These are phyloP conservation scores for Galeopsis tetrahit DNA, from an alignment of 257 asterid species.

Conservation along the genomic window DNA sequence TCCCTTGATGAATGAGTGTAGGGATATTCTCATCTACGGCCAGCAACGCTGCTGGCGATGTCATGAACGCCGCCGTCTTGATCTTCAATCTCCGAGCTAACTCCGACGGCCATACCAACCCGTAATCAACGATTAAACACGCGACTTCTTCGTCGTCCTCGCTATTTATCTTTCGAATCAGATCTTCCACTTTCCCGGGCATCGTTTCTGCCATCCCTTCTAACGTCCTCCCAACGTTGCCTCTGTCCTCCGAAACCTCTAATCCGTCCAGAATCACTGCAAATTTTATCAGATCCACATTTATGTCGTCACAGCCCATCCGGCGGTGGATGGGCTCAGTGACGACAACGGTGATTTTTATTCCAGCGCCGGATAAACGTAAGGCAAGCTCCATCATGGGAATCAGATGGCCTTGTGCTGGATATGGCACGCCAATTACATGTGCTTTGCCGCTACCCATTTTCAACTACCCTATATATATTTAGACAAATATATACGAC, in stretches of 20 bases:
- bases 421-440: conserved; percentile 58
- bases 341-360: conserved; percentile 55
- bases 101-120: conserved; percentile 47
- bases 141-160: conserved; percentile 31
- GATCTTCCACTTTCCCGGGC: conserved; percentile 51
- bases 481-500: no score
- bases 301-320: conserved; percentile 9
- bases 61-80: conserved; percentile 45
- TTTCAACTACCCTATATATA: neutral
- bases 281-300: conserved; percentile 34
- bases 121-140: conserved; percentile 50
- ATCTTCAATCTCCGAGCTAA: conserved; percentile 48
- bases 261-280: conserved; percentile 63
- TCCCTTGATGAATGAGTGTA: conserved; percentile 50
- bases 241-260: conserved; percentile 52
- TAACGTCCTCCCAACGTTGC: conserved; percentile 39
- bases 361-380: conserved; percentile 41
- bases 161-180: conserved; percentile 38
- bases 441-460: conserved; percentile 50
- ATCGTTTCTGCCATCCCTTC: conserved; percentile 33
- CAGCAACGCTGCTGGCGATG: conserved; percentile 41
- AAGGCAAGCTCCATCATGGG: conserved; percentile 62
- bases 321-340: conserved; percentile 54
- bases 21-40: conserved; percentile 31
- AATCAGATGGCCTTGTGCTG: conserved; percentile 81